Percentiles rank a stretch among this genome's conserved stretches.
These are phyloP conservation scores for Musa beccarii DNA, from an alignment of 176 grass and related monocot species.

Conservation along the genomic window DNA sequence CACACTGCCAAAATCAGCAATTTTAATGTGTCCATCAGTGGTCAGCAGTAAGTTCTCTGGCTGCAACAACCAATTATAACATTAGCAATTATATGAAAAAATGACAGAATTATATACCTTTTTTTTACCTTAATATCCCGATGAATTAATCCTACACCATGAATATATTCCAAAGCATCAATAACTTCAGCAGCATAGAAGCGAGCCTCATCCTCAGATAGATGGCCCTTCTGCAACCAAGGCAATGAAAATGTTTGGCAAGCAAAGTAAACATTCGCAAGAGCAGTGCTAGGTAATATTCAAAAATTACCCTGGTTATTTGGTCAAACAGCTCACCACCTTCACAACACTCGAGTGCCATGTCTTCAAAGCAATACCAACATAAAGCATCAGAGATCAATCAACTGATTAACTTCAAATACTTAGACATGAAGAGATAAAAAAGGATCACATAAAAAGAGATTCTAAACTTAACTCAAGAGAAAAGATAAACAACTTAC, in stretches of 20 bases:
- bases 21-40: slow-evolving; percentile 83
- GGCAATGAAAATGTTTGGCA: background rate
- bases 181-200: slow-evolving; percentile 94
- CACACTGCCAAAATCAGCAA: slow-evolving; percentile 97
- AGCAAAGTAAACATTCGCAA: background rate
- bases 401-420: background rate
- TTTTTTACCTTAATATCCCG: slow-evolving; percentile 73
- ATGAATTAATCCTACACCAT: slow-evolving; percentile 77
- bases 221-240: slow-evolving; percentile 19
- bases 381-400: slow-evolving; percentile 5
- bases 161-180: slow-evolving; percentile 85
- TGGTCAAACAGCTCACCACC: slow-evolving; percentile 94
- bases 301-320: slow-evolving; percentile 57
- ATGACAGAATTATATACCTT: background rate
- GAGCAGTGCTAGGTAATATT: background rate
- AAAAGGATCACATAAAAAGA: background rate
- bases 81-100: background rate
- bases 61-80: slow-evolving; percentile 33
- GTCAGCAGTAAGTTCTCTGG: slow-evolving; percentile 95
- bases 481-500: slow-evolving; percentile 31
- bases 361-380: slow-evolving; percentile 41
- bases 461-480: background rate
- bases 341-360: slow-evolving; percentile 95
- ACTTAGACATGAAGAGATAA: background rate
- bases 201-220: slow-evolving; percentile 29